Base-by-base conservation (phyloP, 768 basidiomycete species). In the Serendipita sp. region DNA sequence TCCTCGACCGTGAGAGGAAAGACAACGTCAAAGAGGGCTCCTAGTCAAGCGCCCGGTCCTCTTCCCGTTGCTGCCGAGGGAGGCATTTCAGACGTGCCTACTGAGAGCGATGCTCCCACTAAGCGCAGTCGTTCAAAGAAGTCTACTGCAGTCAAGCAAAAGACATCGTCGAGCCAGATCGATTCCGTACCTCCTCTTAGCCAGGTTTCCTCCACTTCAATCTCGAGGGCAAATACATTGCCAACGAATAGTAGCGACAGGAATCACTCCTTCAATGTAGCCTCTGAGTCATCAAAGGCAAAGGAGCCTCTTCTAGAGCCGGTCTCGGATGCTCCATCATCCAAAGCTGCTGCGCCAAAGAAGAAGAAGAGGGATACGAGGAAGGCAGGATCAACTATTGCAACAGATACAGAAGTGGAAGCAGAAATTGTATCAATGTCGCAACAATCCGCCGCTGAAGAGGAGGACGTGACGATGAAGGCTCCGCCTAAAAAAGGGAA, bases 341-440 rank as follows among this genome's bases (percentile, higher is more conserved):
- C 38, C 38, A 38, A 38, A 38, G 38, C 38, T 38, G 5, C 38
- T 14, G 38, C 14, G 26, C 17, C 53, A 28, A 58, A 58, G 53
- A n/a, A 13, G 31, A 50, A 50, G 1, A 58, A 2, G 53, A 11
- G 53, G 17, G 31, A 58, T 22, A 31, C 26, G 11, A 58, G 28
- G 53, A 58, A 58, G 30, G 31, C 53, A 58, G 45, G n/a, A 48
- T 28, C 45, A n/a, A 48, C 45, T 5, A 58, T 31, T n/a, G 53
- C 22, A 26, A n/a, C n/a, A 31, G 53, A 28, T 9, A 30, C 53
- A 34, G 26, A 28, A 11, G 17, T 11, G 3, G 53, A 38, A 38
- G 11, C 53, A 58, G 53, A n/a, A n/a, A n/a, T n/a, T n/a, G n/a
- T 31, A 24, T 58, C 24, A n/a, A n/a, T 20, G 1, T n/a, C 45